A percentile compares a stretch with the other conserved stretches of the same genome.
Conservation (phyloP, 1,284 basidiomycete species). For the Takashimella tepidaria region DNA sequence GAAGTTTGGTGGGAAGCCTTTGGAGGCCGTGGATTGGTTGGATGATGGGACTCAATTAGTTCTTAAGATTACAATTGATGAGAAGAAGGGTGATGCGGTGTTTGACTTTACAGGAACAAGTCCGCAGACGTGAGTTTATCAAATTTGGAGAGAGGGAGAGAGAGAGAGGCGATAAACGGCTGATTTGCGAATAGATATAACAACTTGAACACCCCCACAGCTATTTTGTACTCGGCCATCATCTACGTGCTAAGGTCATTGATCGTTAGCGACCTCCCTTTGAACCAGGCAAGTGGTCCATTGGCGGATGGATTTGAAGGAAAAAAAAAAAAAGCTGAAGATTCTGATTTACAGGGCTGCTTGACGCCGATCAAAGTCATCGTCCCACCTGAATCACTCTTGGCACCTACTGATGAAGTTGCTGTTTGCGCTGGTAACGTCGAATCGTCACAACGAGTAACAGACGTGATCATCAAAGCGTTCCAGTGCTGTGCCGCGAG, state of each 20-base stretch:
- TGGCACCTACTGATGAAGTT: slow-evolving; percentile 76
- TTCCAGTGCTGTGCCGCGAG: slow-evolving; percentile 89
- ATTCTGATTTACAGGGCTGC: slow-evolving; percentile 25
- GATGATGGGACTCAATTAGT: slow-evolving; percentile 37
- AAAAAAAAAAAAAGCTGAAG: background rate
- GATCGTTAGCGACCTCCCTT: slow-evolving; percentile 83
- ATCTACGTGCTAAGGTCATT: slow-evolving; percentile 92
- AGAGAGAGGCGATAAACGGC: background rate
- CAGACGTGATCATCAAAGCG: slow-evolving; percentile 89
- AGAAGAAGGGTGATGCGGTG: slow-evolving; percentile 68
- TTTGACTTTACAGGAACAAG: slow-evolving; percentile 87
- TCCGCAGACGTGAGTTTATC: slow-evolving; percentile 75
- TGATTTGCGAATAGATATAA: background rate
- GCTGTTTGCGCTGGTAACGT: slow-evolving; percentile 94
- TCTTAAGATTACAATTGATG: slow-evolving; percentile 76
- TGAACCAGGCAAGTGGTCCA: slow-evolving; percentile 25
- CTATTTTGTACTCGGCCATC: slow-evolving; percentile 85
- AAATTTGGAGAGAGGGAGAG: background rate
- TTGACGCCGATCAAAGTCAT: slow-evolving; percentile 36
- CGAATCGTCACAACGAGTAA: slow-evolving; percentile 85
- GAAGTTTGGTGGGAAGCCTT: slow-evolving; percentile 61
- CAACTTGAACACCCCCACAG: slow-evolving; percentile 57
- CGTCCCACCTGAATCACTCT: slow-evolving; percentile 64
- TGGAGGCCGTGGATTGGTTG: slow-evolving; percentile 51
- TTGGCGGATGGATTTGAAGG: too few relatives aligned